A percentile compares a stretch with the other conserved stretches of the same genome.
Conservation (phyloP, 2,329 filamentous ascomycete genomes). For the Pseudogymnoascus sp. region DNA sequence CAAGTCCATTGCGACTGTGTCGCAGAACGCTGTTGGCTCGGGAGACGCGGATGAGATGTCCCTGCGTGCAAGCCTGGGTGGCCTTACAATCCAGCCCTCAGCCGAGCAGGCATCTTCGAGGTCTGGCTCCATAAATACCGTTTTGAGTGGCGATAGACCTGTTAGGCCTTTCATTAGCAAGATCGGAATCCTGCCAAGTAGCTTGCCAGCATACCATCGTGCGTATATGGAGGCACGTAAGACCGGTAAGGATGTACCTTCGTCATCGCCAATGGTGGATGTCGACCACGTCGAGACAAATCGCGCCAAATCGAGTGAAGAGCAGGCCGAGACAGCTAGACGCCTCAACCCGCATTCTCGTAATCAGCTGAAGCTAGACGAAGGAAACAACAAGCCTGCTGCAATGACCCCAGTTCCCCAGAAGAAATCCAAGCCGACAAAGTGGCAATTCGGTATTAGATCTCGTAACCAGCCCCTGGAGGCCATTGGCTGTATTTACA, state of each 20-base stretch:
- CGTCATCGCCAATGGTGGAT: constrained; percentile 41
- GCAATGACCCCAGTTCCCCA: constrained; percentile 56
- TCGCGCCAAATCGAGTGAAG: constrained; percentile 51
- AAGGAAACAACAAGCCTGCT: constrained; percentile 50
- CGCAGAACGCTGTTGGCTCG: background rate
- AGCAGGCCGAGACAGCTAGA: constrained; percentile 74
- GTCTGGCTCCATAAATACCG: constrained; percentile 22
- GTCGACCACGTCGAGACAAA: constrained; percentile 31
- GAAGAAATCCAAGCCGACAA: constrained; percentile 72
- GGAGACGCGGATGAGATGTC: constrained; percentile 1
- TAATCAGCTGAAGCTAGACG: constrained; percentile 62
- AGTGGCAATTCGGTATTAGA: constrained; percentile 97
- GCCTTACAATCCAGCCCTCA: background rate
- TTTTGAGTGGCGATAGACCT: constrained; percentile 26
- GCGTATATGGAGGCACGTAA: constrained; percentile 75
- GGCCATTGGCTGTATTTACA: constrained; percentile 91
- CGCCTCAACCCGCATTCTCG: constrained; percentile 80
- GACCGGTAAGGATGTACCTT: constrained; percentile 43
- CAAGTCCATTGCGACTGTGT: background rate
- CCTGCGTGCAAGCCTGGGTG: background rate
- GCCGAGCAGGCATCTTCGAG: background rate
- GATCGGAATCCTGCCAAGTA: constrained; percentile 85
- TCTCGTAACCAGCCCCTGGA: constrained; percentile 91
- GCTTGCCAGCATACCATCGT: constrained; percentile 81
- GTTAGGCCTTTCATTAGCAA: constrained; percentile 54